phyloP scores from a whole-genome alignment of 2,329 filamentous ascomycete genomes.

The Pseudogymnoascus sp. region DNA sequence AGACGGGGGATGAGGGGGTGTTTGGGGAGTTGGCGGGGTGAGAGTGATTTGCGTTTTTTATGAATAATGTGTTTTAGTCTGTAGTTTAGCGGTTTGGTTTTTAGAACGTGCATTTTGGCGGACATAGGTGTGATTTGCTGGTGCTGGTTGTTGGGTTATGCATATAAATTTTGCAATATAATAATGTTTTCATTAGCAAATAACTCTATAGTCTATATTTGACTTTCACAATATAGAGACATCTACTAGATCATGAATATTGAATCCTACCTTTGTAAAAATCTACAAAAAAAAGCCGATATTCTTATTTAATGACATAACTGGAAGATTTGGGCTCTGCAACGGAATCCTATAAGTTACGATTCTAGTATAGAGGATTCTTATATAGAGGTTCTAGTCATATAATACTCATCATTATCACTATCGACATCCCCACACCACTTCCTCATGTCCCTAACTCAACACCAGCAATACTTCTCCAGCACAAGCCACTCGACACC shows the following conservation, averaged over 20 bases:
- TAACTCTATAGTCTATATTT: not conserved
- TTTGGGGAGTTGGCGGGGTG: not conserved
- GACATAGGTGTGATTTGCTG: not conserved
- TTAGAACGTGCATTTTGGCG: not conserved
- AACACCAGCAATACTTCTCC: conserved; percentile 1
- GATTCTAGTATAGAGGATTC: not conserved
- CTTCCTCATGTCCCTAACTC: not conserved
- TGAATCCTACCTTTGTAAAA: not conserved
- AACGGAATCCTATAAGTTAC: not conserved
- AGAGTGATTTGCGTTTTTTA: not conserved
- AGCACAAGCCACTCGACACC: not conserved
- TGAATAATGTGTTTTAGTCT: not conserved
- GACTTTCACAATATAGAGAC: not conserved
- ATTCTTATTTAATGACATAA: not conserved
- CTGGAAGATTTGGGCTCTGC: not conserved
- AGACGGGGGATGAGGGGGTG: not conserved
- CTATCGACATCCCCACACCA: not conserved
- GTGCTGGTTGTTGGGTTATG: not conserved
- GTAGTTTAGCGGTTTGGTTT: not conserved
- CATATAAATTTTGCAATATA: not conserved
- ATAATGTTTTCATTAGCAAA: not conserved
- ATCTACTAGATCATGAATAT: too few relatives aligned
- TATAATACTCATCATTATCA: not conserved
- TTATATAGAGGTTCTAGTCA: not conserved
- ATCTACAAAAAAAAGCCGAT: not conserved